Base-by-base conservation (phyloP, 768 basidiomycete genomes). In the Porpolomopsis calyptriformis region DNA sequence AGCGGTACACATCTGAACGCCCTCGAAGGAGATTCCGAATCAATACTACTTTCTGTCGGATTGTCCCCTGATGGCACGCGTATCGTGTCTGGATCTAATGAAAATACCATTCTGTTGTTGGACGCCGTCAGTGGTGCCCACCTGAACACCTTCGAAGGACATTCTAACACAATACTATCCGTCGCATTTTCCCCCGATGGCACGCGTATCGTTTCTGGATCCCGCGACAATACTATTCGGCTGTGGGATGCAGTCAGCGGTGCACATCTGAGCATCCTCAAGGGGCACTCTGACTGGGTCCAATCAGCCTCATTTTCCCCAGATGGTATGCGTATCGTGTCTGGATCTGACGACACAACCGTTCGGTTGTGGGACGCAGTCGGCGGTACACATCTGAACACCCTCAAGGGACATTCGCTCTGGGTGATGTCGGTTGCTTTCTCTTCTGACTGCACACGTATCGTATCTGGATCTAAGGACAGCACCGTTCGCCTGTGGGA, bases 51-150 rank as follows among this genome's bases (percentile, higher is more conserved):
- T 12, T 53, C 53, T 19, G 53, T 61, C 18, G 49, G 50, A 25
- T 56, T 61, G 49, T 58, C 80, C 2, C 71, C 83, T 46, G 72
- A 78, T 12, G 82, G 84, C 2, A 87, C 88, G 0, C 85, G 90
- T 53, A 68, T 96, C 43, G 73, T 98, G 22, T 92, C 94, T 3
- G 92, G 89, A 56, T 97, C 93, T 2, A 93, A 97, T 63, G 94
- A 99, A 60, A 88, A 85, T 2, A 92, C 92, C 18, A 85, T 86
- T 46, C 84, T 80, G 60, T 68, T 97, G 1, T 97, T 91, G 87
- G 94, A 98, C 62, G 80, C 97, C 9, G 43, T 16, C 11, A 51
- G 51, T 34, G 50, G 51, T 23, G 24, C 8, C 7, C 7, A 31
- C 14, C 14, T 31, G 14, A 14, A 7, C 29, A 14, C 29, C 14